Base-by-base conservation (phyloP, 164 flowering plant genomes). In the Nelumbo lutea region DNA sequence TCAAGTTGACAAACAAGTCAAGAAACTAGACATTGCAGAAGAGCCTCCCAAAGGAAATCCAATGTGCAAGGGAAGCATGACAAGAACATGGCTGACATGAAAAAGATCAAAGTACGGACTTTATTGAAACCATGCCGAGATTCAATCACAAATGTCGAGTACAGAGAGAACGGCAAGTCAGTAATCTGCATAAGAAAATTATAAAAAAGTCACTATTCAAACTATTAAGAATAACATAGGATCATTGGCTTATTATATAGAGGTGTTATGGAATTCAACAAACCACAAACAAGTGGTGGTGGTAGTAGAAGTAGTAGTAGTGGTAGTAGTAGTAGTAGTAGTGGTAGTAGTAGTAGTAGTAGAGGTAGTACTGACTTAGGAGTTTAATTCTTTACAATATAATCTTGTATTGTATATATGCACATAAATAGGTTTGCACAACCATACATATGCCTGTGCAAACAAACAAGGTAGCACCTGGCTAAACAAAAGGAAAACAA, bases 41-140 rank as follows among this genome's bases (percentile, higher is more conserved):
- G 15, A 53, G 13, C 47, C 10, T 3, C 51, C 13, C 56, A 43
- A 50, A 4, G 58, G 5, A 59, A 41, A 46, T 48, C 11, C 14
- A 70, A 51, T 11, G 41, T 46, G 51, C 39, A 6, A 62, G 9
- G 6, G 9, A 59, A 71, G 44, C 14, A 61, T 42, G 62, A 69
- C 39, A 53, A 67, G 47, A 39, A 55, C 39, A 66, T 59, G 53
- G 15, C 59, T 41, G 55, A 53, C 2, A 62, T 45, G 15, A 72
- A 14, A 41, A 66, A 68, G 61, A 44, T 46, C 9, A 8, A 68
- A 68, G 58, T 44, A 80, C 85, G 10, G 64, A 93, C 99, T 73
- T 96, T 96, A 73, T 96, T 96, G 80, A 96, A 96, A 76, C 99
- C 99, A 78, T 96, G 99, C 50, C 92, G 93, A 15, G 89, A 86